These are phyloP conservation scores for Pseudocercospora eumusae DNA, from an alignment of 2,329 filamentous ascomycete genomes.

Conservation along the genomic window DNA sequence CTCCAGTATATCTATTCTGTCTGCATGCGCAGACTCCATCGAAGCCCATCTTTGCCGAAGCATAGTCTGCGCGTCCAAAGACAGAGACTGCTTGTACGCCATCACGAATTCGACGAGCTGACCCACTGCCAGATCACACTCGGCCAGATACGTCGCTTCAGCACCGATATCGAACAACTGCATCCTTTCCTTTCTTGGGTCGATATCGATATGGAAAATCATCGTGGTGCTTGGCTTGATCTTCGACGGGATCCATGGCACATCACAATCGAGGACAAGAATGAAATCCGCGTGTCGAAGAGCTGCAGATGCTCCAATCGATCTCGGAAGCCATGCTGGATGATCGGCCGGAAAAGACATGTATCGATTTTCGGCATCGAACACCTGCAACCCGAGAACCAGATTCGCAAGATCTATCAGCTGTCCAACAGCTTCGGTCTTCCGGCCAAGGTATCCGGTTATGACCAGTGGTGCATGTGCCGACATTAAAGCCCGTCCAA, in stretches of 20 bases:
- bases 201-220: constrained; percentile 63
- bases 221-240: constrained; percentile 57
- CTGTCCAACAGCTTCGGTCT: constrained; percentile 59
- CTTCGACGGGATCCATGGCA: constrained; percentile 81
- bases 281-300: constrained; percentile 77
- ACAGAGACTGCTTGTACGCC: not conserved
- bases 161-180: constrained; percentile 56
- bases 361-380: constrained; percentile 72
- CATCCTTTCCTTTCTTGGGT: constrained; percentile 62
- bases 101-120: constrained; percentile 54
- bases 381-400: constrained; percentile 64
- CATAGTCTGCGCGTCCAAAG: not conserved
- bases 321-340: constrained; percentile 56
- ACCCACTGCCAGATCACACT: constrained; percentile 57
- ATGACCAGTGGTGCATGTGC: constrained; percentile 67
- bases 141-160: constrained; percentile 50
- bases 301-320: constrained; percentile 67
- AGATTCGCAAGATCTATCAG: constrained; percentile 66
- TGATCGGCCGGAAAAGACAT: constrained; percentile 74
- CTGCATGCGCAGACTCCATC: not conserved
- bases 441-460: constrained; percentile 67
- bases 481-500: constrained; percentile 61
- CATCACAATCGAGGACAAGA: constrained; percentile 78
- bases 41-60: not conserved
- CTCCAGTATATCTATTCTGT: not conserved